phyloP scores from a whole-genome alignment of 306 rosid species.

The Citrullus colocynthis region DNA sequence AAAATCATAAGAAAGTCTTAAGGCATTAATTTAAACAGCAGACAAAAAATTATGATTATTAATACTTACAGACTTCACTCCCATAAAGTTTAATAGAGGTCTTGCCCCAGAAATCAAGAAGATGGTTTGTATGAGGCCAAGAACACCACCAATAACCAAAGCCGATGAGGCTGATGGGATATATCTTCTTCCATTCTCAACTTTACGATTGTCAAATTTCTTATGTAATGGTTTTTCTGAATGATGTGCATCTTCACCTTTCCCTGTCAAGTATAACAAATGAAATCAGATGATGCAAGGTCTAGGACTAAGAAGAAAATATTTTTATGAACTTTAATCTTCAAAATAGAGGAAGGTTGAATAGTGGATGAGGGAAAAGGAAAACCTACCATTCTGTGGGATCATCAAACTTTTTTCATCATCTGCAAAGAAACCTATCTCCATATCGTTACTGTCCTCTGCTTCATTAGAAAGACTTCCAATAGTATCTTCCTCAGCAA shows the following conservation, averaged over 20 bases:
- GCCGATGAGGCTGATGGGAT: slow-evolving; percentile 96
- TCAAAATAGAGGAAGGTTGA: neutral
- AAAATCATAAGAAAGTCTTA: neutral
- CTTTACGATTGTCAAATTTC: slow-evolving; percentile 29
- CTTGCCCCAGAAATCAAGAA: slow-evolving; percentile 71
- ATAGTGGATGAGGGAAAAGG: neutral
- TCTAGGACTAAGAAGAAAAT: neutral
- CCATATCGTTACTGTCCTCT: slow-evolving; percentile 27
- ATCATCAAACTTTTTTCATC: slow-evolving; percentile 44
- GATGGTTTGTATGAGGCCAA: slow-evolving; percentile 65
- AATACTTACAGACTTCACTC: slow-evolving; percentile 57
- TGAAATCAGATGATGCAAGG: neutral
- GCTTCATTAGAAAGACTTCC: slow-evolving; percentile 21
- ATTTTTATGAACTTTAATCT: neutral
- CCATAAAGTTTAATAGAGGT: slow-evolving; percentile 84
- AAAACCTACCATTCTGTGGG: slow-evolving; percentile 33
- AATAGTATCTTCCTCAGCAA: slow-evolving; percentile 81
- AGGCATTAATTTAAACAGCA: neutral
- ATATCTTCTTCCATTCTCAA: slow-evolving; percentile 33
- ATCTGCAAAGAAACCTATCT: slow-evolving; percentile 23
- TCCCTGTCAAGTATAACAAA: slow-evolving; percentile 18
- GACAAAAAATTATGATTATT: neutral
- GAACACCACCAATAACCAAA: slow-evolving; percentile 63
- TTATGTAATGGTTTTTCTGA: slow-evolving; percentile 22
- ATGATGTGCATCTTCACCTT: slow-evolving; percentile 23